Evolutionary conservation across 2,329 filamentous ascomycete species (phyloP), one percentile per base, ranked within the genome.

Genomic region (Leptoxyphium fumago): DNA sequence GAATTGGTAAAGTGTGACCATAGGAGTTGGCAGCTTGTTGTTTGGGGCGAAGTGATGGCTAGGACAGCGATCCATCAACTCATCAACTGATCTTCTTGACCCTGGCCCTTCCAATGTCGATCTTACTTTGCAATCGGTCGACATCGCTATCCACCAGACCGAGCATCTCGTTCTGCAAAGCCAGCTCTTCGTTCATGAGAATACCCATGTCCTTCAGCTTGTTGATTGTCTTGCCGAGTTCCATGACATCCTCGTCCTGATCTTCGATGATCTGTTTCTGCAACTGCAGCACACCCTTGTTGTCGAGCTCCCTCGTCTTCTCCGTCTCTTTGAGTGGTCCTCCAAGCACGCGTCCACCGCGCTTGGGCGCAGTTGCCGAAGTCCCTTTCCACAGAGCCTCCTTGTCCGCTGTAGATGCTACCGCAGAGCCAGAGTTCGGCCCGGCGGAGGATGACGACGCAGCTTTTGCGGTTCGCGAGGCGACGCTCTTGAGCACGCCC

Each of bases 201-300:
- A 84, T 67, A 0, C 84, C 84, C 74, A 89, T 84, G 62, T 87
- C 80, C 56, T 75, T 80, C 66, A 89, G 81, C 46, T 81, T 68
- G 40, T 78, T 68, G 40, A 89, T 79, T 40, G 85, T 79, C 50
- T 75, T 77, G 1, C 75, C 72, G 44, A 91, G 64, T 52, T 77
- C 70, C 14, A 82, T 73, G 2, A 91, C 73, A 52, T 84, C 80
- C 53, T 79, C 61, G 51, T 91, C 84, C 56, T 93, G 84, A 50
- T 83, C 77, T 43, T 71, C 58, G 70, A 89, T 84, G 60, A 84
- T 75, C 55, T 83, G 73, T 53, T 77, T 71, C 61, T 91, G 84
- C 48, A 91, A 63, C 59, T 82, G 75, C 48, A 88, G 54, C 14
- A 91, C 78, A 0, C 82, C 84, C 4, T 71, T 62, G 53, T 91